Evolutionary conservation across 2,329 filamentous ascomycete genomes (phyloP), one percentile per base, ranked within the genome.

Genomic region (Ambrosiella cleistominuta): DNA sequence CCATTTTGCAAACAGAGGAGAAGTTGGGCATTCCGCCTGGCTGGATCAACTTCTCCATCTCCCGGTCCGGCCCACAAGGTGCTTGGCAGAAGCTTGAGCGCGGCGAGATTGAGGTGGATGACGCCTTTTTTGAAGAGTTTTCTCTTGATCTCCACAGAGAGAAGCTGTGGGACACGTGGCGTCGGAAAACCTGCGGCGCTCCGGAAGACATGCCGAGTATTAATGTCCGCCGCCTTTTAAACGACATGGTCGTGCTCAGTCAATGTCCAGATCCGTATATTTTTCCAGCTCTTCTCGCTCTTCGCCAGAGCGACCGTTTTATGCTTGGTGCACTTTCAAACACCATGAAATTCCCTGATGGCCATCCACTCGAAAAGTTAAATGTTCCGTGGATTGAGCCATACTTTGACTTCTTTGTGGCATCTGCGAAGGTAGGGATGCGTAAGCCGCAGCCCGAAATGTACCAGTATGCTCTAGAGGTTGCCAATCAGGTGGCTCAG

Each of bases 21-120:
- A 73, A 78, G 61, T 75, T 86, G 59, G 76, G 77, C 45, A 91
- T 97, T 54, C 91, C 90, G 0, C 76, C 82, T 2, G 91, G 90
- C 66, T 97, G 89, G 83, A 78, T 97, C 65, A 97, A 97, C 73
- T 84, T 85, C 71, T 86, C 86, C 64, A 93, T 97, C 66, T 88
- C 88, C 56, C 79, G 79, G 64, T 82, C 85, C 2, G 80, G 83
- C 0, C 89, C 88, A 1, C 71, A 82, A 63, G 93, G 93, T 45
- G 84, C 81, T 67, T 97, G 91, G 91, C 89, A 95, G 66, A 80
- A 78, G 49, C 77, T 97, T 51, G 93, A 98, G 69, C 83, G 85
- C 60, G 91, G 91, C 61, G 82, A 88, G 61, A 84, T 95, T 61
- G 74, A 78, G 35, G 75, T 96, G 68, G 82, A 95, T 66, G 74